Percentiles rank a stretch among this genome's conserved stretches.
These are phyloP conservation scores for Candida parachauliodes DNA, from an alignment of 805 yeast species.

Conservation along the genomic window DNA sequence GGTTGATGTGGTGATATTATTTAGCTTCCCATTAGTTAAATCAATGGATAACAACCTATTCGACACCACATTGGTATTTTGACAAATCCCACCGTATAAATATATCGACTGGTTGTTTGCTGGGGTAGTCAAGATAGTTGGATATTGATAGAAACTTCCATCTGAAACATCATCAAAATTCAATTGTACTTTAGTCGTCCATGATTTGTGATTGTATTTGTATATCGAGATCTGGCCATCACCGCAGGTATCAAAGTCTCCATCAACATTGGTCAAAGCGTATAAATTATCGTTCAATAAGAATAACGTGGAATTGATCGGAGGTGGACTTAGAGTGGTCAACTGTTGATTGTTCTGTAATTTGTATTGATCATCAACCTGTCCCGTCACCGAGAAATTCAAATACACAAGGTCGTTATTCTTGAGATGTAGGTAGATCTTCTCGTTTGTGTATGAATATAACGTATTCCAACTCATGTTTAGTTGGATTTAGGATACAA, in stretches of 20 bases:
- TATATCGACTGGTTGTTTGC: constrained; percentile 37
- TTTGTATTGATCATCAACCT: constrained; percentile 12
- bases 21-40: constrained; percentile 25
- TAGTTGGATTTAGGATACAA: too few species aligned
- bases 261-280: constrained; percentile 20
- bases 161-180: constrained; percentile 18
- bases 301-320: constrained; percentile 29
- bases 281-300: constrained; percentile 24
- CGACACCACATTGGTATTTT: constrained; percentile 24
- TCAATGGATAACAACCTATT: constrained; percentile 45
- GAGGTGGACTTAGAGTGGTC: constrained; percentile 25
- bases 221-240: constrained; percentile 21
- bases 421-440: constrained; percentile 30
- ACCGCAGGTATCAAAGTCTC: constrained; percentile 21
- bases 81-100: constrained; percentile 51
- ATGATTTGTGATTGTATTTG: constrained; percentile 17
- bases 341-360: constrained; percentile 20
- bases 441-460: constrained; percentile 31
- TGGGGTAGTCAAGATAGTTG: constrained; percentile 43
- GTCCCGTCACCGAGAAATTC: constrained; percentile 31
- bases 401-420: constrained; percentile 35
- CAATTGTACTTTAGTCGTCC: constrained; percentile 14
- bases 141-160: constrained; percentile 25
- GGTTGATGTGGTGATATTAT: constrained; percentile 45
- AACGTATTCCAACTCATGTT: constrained; percentile 30